phyloP scores from a whole-genome alignment of 495 filamentous ascomycete species.

The Cetradonia linearis region DNA sequence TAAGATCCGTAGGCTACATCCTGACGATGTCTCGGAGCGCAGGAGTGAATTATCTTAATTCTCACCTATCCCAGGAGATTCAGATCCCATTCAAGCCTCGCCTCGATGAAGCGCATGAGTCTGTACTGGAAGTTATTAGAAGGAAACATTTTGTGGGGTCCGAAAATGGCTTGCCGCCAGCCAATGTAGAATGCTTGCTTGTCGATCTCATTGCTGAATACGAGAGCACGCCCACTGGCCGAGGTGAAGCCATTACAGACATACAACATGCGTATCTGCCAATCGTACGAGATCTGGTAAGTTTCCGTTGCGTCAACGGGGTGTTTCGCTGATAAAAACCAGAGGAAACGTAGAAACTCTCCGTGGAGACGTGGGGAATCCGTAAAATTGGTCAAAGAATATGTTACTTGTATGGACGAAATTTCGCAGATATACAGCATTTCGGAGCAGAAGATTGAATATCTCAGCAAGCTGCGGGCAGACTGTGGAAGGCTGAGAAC shows the following conservation, averaged over 20 bases:
- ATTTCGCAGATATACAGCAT: slow-evolving; percentile 15
- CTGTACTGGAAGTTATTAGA: slow-evolving; percentile 8
- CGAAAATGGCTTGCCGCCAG: background rate
- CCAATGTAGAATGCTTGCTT: slow-evolving; percentile 7
- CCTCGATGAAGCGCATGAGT: background rate
- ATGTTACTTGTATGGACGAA: slow-evolving; percentile 16
- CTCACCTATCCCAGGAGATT: background rate
- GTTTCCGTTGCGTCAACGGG: background rate
- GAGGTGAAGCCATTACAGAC: background rate
- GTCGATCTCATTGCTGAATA: slow-evolving; percentile 8
- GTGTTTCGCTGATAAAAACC: background rate
- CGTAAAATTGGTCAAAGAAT: slow-evolving; percentile 15
- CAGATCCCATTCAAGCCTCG: background rate
- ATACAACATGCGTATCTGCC: slow-evolving; percentile 12
- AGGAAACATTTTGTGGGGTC: background rate
- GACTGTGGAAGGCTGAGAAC: background rate
- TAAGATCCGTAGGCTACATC: background rate
- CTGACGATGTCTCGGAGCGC: slow-evolving; percentile 13
- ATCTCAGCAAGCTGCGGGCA: background rate
- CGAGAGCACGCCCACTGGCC: background rate
- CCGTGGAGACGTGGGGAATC: slow-evolving; percentile 12
- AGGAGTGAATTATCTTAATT: slow-evolving; percentile 8
- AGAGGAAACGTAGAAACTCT: slow-evolving; percentile 4
- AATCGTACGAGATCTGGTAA: slow-evolving; percentile 15
- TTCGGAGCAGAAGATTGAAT: slow-evolving; percentile 13